Conservation (phyloP, 306 rosid genomes). For the Rosa persica region DNA sequence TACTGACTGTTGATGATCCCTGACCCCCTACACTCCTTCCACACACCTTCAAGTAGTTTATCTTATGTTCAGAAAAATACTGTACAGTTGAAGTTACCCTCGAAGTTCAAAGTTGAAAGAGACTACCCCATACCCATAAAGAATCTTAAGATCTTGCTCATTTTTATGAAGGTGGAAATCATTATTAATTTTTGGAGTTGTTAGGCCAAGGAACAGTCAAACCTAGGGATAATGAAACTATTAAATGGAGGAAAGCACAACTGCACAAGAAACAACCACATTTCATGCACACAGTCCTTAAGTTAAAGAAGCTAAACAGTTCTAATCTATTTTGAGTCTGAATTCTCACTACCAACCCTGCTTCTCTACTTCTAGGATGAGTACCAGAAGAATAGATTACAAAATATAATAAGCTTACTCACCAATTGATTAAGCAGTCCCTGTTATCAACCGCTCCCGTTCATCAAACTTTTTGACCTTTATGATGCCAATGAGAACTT, state of each 20-base stretch:
- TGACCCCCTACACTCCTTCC: too few species aligned
- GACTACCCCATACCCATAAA: too few species aligned
- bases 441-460: constrained; percentile 79
- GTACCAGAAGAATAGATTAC: not conserved
- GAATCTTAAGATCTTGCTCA: too few species aligned
- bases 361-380: constrained; percentile 19
- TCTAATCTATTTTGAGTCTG: not conserved
- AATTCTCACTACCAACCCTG: constrained; percentile 5
- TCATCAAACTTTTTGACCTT: constrained; percentile 86
- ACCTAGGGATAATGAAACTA: too few species aligned
- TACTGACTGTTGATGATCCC: too few species aligned
- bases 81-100: too few species aligned
- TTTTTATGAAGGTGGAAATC: too few species aligned
- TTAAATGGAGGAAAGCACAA: not conserved
- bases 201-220: too few species aligned
- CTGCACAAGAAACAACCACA: not conserved
- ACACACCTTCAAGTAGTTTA: too few species aligned
- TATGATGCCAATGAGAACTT: constrained; percentile 85
- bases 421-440: constrained; percentile 71
- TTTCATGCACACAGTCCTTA: not conserved
- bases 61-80: too few species aligned
- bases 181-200: too few species aligned
- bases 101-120: too few species aligned
- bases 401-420: constrained; percentile 39
- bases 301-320: not conserved